Conservation (phyloP, 768 basidiomycete genomes). For the Dioszegia crocea region DNA sequence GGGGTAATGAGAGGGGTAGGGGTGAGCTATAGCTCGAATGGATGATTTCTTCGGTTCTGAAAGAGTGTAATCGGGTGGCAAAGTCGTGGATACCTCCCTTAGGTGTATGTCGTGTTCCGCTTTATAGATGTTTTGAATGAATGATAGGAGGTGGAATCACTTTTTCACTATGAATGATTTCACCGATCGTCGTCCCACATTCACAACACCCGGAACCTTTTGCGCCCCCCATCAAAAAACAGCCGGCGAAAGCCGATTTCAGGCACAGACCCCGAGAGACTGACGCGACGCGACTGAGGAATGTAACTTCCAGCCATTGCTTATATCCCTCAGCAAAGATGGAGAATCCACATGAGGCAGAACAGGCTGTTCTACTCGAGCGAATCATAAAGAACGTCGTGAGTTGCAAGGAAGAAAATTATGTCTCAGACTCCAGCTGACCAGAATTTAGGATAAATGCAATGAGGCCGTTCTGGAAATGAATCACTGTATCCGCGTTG, state of each 20-base stretch:
- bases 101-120: too few relatives aligned
- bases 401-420: constrained; percentile 38
- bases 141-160: background rate
- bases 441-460: constrained; percentile 70
- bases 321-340: constrained; percentile 51
- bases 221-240: background rate
- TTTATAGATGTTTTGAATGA: too few relatives aligned
- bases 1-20: background rate
- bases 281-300: constrained; percentile 2
- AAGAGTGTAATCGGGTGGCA: too few relatives aligned
- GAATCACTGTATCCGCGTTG: constrained; percentile 79
- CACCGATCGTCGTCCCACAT: background rate
- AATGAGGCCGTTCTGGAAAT: constrained; percentile 84
- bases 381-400: constrained; percentile 87
- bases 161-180: too few relatives aligned
- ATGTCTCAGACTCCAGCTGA: constrained; percentile 1
- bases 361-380: constrained; percentile 83
- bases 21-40: background rate
- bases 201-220: background rate
- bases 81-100: too few relatives aligned
- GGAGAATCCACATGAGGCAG: constrained; percentile 94
- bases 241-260: background rate
- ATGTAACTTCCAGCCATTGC: background rate
- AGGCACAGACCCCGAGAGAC: background rate
- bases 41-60: too few relatives aligned